Evolutionary conservation across 1,284 basidiomycete genomes (phyloP), one percentile per base, ranked within the genome.

Genomic region (Schizophyllum amplum): DNA sequence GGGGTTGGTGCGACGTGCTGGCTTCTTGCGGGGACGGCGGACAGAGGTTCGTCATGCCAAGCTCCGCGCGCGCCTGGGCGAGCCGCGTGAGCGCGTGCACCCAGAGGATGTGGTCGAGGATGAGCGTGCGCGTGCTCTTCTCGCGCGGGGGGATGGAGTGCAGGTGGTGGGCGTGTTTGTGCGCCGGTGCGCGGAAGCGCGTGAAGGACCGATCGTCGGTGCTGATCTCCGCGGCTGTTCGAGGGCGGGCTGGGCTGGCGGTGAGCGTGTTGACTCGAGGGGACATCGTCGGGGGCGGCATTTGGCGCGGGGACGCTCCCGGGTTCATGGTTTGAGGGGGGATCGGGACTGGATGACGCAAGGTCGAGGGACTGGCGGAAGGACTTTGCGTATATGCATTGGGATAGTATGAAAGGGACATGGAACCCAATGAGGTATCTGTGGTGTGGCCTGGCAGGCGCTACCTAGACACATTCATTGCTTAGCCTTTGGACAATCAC

Each of bases 51-150:
- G 85, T 82, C 84, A 91, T 85, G 53, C 87, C 83, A 24, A 92
- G 79, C 67, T 90, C 90, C 47, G 87, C 87, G 24, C 88, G 80
- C 2, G 86, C 89, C 67, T 90, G 88, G 9, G 84, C 82, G 63
- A 90, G 87, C 58, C 89, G 80, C n/a, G 90, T 89, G 59, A 85
- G 77, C 4, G 76, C 76, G 69, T 92, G 90, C 4, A 86, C 85
- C 87, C 86, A 91, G 57, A 91, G 73, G 74, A 90, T 81, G 69
- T 92, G 86, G 69, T 92, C 89, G 58, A 92, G 81, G 62, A 92
- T 91, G 54, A 92, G 76, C 21, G 86, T 92, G 57, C 86, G 75
- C 24, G 86, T 90, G 49, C 83, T 89, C 74, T 88, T 91, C 71
- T 88, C 87, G 56, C 84, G 73, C 7, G 84, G 88, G 15, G 86